Base-by-base conservation (phyloP, 495 filamentous ascomycete genomes). In the Aspergillus baeticus region DNA sequence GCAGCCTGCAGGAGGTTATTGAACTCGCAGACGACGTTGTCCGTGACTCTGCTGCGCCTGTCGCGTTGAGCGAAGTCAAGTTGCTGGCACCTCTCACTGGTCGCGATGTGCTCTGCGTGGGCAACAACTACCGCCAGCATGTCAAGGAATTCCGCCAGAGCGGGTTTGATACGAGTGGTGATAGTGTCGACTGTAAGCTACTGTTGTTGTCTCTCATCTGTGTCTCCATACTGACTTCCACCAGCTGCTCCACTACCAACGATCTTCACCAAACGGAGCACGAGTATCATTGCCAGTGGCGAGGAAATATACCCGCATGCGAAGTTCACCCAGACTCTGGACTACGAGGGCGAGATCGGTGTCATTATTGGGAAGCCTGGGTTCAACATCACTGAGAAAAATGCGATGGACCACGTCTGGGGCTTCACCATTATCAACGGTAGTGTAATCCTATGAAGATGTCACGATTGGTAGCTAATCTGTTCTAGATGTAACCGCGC, bases 271-370 rank as follows among this genome's bases (percentile, higher is more conserved):
- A 84, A 84, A 63, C 70, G 80, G 17, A 71, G 75, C 13, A 82
- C 79, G 5, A 77, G 74, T 15, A 81, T 84, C 55, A 78, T 83
- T 50, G 78, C 75, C 2, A 61, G 70, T 42, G 69, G 66, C 34
- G 74, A 78, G 14, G 65, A 71, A 11, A 79, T 84, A 47, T 69
- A 71, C 26, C 72, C 75, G 0, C 76, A 81, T 56, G 64, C 65
- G n/a, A 63, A 66, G 5, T 84, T 81, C 52, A 81, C 80, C 33
- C 59, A 75, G 17, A 79, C 70, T 0, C 43, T 74, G 2, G 81
- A 84, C 60, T 84, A 83, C 53, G 81, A 84, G 53, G 81, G 80
- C 15, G 81, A 84, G 57, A 78, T 84, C 53, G 81, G 76, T 0
- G 75, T 84, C 5, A 81, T 84, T 51, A 65, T 83, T 50, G 79